phyloP scores from a whole-genome alignment of 139 green algal genomes.

The Chlorella sp. region DNA sequence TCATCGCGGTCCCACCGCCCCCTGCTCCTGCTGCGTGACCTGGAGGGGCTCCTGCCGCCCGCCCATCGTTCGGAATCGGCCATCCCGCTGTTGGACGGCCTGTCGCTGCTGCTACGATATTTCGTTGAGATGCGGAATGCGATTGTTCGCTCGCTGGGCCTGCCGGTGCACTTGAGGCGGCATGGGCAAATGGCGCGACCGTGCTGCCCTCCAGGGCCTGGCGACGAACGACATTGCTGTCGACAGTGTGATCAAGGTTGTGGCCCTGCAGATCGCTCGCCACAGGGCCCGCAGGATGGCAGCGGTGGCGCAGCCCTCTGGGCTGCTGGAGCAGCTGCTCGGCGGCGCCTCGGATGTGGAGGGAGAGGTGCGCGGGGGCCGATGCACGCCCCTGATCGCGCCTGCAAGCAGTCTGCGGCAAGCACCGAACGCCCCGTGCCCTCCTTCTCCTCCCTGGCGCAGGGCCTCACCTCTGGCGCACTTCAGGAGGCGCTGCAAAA shows the following conservation, averaged over 20 bases:
- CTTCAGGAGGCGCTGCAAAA: conserved; percentile 25
- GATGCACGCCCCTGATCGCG: no score
- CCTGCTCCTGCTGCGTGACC: conserved; percentile 15
- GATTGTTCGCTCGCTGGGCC: no score
- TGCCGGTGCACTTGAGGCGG: no score
- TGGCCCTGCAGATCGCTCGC: no score
- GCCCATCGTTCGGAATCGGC: neutral
- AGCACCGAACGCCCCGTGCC: neutral
- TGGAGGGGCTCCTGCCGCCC: neutral
- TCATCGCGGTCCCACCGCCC: neutral
- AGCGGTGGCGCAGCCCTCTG: neutral
- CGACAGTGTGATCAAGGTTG: no score
- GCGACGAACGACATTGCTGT: no score
- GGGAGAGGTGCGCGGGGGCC: no score
- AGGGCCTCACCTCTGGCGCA: conserved; percentile 16
- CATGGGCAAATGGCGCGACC: no score
- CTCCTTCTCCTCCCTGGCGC: neutral
- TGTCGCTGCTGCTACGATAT: no score
- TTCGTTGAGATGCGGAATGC: no score
- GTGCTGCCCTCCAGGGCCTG: no score
- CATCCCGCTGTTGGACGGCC: neutral
- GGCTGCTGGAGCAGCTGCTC: neutral
- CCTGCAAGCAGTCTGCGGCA: no score
- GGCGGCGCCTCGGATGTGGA: neutral
- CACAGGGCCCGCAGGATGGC: neutral